These are phyloP conservation scores for Coemansia sp. DNA, from an alignment of 192 early-diverging fungal genomes.

Conservation along the genomic window DNA sequence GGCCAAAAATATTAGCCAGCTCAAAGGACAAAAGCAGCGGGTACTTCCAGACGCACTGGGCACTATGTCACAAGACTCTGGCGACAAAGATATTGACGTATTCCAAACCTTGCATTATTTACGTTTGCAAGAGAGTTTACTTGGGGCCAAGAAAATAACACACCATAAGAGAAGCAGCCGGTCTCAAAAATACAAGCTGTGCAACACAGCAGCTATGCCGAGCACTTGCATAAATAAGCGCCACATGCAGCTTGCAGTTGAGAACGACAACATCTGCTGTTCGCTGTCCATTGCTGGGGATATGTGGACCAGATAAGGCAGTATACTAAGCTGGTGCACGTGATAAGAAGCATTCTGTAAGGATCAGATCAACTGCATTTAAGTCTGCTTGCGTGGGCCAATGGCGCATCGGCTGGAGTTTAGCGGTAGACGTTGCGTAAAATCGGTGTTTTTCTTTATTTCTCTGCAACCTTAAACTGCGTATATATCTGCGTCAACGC, in stretches of 20 bases:
- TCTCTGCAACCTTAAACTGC: neutral
- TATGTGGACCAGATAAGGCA: slow-evolving; percentile 13
- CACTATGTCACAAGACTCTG: neutral
- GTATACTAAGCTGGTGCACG: neutral
- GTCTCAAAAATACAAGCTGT: neutral
- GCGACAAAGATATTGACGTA: neutral
- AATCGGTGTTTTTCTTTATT: neutral
- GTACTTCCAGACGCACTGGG: neutral
- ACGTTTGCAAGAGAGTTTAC: neutral
- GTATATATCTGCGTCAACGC: neutral
- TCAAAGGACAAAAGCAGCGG: neutral
- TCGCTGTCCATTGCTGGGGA: slow-evolving; percentile 9
- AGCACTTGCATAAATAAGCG: no score
- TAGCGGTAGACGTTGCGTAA: neutral
- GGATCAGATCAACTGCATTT: neutral
- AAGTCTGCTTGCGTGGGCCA: slow-evolving; percentile 1
- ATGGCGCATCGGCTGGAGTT: neutral
- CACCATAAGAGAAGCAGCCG: neutral
- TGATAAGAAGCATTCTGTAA: neutral
- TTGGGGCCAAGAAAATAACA: neutral
- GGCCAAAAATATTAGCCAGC: neutral
- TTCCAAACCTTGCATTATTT: neutral
- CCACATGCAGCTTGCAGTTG: no score
- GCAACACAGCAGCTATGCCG: neutral
- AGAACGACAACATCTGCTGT: neutral